Conservation (phyloP, 2,329 filamentous ascomycete species). For the Xylariaceae sp. region DNA sequence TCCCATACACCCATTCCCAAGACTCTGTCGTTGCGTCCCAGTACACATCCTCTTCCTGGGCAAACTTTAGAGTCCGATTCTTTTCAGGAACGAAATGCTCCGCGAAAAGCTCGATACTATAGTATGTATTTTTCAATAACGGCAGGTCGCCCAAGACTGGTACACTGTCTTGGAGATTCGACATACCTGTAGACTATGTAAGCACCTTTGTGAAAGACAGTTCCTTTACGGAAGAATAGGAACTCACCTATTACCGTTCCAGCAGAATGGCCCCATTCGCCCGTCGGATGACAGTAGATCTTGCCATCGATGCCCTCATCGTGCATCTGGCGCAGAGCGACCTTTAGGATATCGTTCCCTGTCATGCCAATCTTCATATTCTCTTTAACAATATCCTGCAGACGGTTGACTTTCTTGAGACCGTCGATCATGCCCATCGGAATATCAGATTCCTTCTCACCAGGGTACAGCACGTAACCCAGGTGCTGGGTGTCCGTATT, state of each 20-base stretch:
- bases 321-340: conserved; percentile 47
- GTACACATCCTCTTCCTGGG: conserved; percentile 57
- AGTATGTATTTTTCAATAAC: conserved; percentile 52
- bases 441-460: conserved; percentile 48
- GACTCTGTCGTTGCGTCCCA: conserved; percentile 46
- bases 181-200: conserved; percentile 48
- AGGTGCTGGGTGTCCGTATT: conserved; percentile 59
- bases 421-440: conserved; percentile 50
- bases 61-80: conserved; percentile 52
- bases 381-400: conserved; percentile 54
- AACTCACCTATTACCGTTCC: conserved; percentile 53
- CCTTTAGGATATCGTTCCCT: conserved; percentile 53
- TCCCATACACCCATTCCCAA: conserved; percentile 57
- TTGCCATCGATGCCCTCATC: conserved; percentile 52
- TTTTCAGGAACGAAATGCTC: conserved; percentile 53
- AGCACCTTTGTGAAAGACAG: too few species aligned
- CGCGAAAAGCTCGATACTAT: conserved; percentile 57
- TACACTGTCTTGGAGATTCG: conserved; percentile 55
- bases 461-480: conserved; percentile 53
- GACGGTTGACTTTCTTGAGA: conserved; percentile 51
- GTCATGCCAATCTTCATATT: conserved; percentile 52
- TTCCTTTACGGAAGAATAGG: neutral
- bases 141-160: conserved; percentile 54
- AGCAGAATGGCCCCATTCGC: conserved; percentile 58
- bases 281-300: conserved; percentile 57